These are phyloP conservation scores for thale cress (Arabidopsis thaliana) DNA, from an alignment of 345 rosid genomes.

Conservation along the genomic window TAIR10.1 NC_003070.9:20617001-20617500, in stretches of 20 bases:
- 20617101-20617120: background rate
- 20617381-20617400: conserved; percentile 10
- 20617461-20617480: conserved; percentile 32
- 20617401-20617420: conserved; percentile 27
- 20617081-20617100: background rate
- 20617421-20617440: conserved; percentile 29
- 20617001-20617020: no score
- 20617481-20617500: conserved; percentile 78
- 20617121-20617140: background rate
- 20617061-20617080: background rate
- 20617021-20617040: no score
- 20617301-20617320: background rate
- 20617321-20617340: conserved; percentile 30
- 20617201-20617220: background rate
- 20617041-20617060: no score
- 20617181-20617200: no score
- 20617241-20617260: background rate
- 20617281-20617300: background rate
- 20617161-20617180: no score
- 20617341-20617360: conserved; percentile 28
- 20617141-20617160: no score
- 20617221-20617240: conserved; percentile 4
- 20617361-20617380: conserved; percentile 23
- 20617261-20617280: conserved; percentile 5
- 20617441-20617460: conserved; percentile 36